phyloP scores from a whole-genome alignment of 2,329 filamentous ascomycete genomes.

The Tolypocladium endophyticum region DNA sequence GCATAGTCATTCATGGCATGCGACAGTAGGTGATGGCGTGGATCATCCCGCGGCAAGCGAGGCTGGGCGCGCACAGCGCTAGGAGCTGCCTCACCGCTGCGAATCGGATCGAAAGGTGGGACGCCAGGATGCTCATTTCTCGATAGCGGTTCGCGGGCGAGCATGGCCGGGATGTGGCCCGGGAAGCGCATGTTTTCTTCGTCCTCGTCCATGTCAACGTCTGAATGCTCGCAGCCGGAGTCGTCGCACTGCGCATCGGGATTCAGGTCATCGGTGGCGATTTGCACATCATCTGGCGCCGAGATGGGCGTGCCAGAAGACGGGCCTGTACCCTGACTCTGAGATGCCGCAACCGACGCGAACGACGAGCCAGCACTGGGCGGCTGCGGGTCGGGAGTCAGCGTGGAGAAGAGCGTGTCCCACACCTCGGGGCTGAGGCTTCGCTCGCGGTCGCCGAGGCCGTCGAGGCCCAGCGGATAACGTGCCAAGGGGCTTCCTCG shows the following conservation, averaged over 20 bases:
- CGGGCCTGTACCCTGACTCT: slow-evolving; percentile 29
- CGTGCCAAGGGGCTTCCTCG: slow-evolving; percentile 1
- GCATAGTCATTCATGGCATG: neutral
- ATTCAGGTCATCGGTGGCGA: slow-evolving; percentile 19
- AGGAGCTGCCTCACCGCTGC: neutral
- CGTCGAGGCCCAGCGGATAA: slow-evolving; percentile 40
- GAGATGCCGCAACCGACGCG: slow-evolving; percentile 44
- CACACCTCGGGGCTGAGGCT: slow-evolving; percentile 73
- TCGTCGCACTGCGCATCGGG: slow-evolving; percentile 34
- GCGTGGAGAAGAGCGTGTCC: slow-evolving; percentile 71
- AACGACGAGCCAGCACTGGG: slow-evolving; percentile 80
- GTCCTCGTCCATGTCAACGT: slow-evolving; percentile 41
- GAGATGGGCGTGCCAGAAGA: slow-evolving; percentile 31
- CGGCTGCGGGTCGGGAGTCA: slow-evolving; percentile 71
- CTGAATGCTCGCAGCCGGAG: slow-evolving; percentile 44
- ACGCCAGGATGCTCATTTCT: neutral
- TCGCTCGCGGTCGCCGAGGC: slow-evolving; percentile 73
- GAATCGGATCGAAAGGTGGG: neutral
- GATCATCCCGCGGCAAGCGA: neutral
- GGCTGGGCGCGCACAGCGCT: neutral
- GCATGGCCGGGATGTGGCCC: slow-evolving; percentile 5
- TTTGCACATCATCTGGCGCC: slow-evolving; percentile 24
- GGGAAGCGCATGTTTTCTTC: slow-evolving; percentile 18
- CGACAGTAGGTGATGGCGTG: neutral
- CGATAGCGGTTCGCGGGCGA: slow-evolving; percentile 3